Percentiles rank a stretch among this genome's conserved stretches.
Evolutionary conservation across 2,329 filamentous ascomycete species (phyloP).

Genomic region (Aspergillus terreus): DNA sequence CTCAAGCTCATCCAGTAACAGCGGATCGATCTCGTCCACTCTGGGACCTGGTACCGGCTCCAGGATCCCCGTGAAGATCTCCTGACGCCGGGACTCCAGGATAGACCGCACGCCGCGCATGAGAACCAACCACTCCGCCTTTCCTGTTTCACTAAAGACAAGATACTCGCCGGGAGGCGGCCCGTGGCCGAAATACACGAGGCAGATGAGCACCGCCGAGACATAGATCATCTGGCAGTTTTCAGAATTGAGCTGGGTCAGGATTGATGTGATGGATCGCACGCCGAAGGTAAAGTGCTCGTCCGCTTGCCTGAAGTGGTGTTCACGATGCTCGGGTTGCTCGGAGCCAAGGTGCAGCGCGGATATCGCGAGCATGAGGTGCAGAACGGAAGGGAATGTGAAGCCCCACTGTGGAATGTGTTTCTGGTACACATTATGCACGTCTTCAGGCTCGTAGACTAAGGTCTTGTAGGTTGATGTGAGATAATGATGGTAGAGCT

Average conservation of each 20-base stretch:
- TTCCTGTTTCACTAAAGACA: constrained; percentile 27
- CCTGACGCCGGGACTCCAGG: constrained; percentile 10
- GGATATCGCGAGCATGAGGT: constrained; percentile 30
- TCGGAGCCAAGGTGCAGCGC: constrained; percentile 25
- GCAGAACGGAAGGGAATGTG: constrained; percentile 28
- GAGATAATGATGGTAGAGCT: constrained; percentile 30
- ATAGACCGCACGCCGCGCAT: constrained; percentile 29
- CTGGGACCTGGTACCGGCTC: constrained; percentile 2
- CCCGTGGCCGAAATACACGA: constrained; percentile 32
- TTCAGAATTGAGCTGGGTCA: constrained; percentile 20
- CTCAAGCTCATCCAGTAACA: constrained; percentile 13
- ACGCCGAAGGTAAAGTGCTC: constrained; percentile 34
- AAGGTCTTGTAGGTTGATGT: constrained; percentile 25
- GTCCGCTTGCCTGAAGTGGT: constrained; percentile 27
- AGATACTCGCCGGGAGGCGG: constrained; percentile 29
- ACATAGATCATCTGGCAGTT: constrained; percentile 34
- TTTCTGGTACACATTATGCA: constrained; percentile 25
- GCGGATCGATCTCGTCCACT: constrained; percentile 3
- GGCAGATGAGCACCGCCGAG: constrained; percentile 27
- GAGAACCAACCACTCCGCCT: constrained; percentile 30
- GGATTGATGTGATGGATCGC: constrained; percentile 26
- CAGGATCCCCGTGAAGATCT: constrained; percentile 26
- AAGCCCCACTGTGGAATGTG: constrained; percentile 31
- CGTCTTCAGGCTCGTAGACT: constrained; percentile 14
- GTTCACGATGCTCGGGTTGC: constrained; percentile 12